Conservation (phyloP, 345 rosid genomes). For the Noccaea caerulescens region DNA sequence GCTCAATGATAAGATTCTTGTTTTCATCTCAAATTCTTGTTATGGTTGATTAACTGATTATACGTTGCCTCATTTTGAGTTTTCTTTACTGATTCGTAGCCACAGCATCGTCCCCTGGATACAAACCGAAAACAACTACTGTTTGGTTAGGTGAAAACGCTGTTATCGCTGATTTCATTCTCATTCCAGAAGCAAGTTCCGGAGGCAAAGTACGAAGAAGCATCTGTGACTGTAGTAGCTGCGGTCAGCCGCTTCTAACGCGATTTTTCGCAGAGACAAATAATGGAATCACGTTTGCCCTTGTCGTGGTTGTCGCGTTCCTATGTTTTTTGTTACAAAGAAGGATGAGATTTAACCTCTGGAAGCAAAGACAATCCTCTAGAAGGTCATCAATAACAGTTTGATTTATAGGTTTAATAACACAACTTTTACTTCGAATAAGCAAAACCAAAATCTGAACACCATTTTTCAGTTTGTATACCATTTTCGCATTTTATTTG, state of each 20-base stretch:
- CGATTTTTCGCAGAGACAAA: slow-evolving; percentile 51
- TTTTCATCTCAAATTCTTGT: slow-evolving; percentile 6
- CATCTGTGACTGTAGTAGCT: slow-evolving; percentile 52
- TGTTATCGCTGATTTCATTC: slow-evolving; percentile 69
- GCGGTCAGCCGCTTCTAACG: slow-evolving; percentile 39
- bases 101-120: slow-evolving; percentile 67
- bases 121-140: slow-evolving; percentile 64
- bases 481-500: not conserved
- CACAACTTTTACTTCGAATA: slow-evolving; percentile 12
- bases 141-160: slow-evolving; percentile 73
- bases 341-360: slow-evolving; percentile 53
- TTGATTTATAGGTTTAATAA: slow-evolving; percentile 22
- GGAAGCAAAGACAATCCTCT: slow-evolving; percentile 55
- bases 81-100: slow-evolving; percentile 52
- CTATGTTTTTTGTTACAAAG: slow-evolving; percentile 57
- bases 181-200: slow-evolving; percentile 58
- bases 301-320: slow-evolving; percentile 55
- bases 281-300: slow-evolving; percentile 52
- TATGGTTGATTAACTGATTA: not conserved
- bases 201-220: slow-evolving; percentile 46
- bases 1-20: not conserved
- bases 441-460: not conserved
- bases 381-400: slow-evolving; percentile 37
- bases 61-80: slow-evolving; percentile 18
- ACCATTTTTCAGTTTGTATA: not conserved